phyloP scores from a whole-genome alignment of 208 protist species.

The Histomonas meleagridis region DNA sequence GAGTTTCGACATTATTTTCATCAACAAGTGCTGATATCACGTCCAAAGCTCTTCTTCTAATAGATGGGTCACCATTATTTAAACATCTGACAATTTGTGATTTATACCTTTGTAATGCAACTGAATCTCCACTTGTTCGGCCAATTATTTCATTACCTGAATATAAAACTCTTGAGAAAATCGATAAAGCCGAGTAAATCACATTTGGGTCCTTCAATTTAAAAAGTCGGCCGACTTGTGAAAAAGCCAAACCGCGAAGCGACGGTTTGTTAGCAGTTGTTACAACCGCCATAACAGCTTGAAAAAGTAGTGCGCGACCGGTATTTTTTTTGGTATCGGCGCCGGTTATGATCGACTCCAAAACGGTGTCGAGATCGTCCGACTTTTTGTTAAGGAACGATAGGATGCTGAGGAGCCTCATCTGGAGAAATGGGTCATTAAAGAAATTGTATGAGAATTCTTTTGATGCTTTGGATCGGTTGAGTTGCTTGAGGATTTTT shows the following conservation, averaged over 20 bases:
- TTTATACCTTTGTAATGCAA: constrained; percentile 12
- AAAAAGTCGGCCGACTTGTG: not conserved
- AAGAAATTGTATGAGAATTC: constrained; percentile 24
- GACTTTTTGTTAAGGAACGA: not conserved
- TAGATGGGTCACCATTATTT: not conserved
- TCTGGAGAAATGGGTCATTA: constrained; percentile 26
- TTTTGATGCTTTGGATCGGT: not conserved
- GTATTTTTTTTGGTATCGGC: not conserved
- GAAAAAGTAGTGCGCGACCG: not conserved
- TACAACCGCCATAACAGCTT: not conserved
- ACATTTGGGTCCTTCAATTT: constrained; percentile 21
- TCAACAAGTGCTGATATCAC: not conserved
- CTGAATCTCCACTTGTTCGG: not conserved
- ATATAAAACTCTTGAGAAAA: constrained; percentile 13
- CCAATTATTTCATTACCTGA: not conserved
- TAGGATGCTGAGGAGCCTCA: not conserved
- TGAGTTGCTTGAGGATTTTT: constrained; percentile 7
- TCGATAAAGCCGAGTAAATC: not conserved
- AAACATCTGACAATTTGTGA: not conserved
- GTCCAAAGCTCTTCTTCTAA: not conserved
- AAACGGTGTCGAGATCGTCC: not conserved
- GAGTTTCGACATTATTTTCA: not conserved
- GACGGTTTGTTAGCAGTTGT: not conserved
- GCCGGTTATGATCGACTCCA: not conserved
- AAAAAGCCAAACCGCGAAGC: not conserved